Base-by-base conservation (phyloP, 225 moss, liverwort and hornwort genomes). In the Anthoceros angustus region DNA sequence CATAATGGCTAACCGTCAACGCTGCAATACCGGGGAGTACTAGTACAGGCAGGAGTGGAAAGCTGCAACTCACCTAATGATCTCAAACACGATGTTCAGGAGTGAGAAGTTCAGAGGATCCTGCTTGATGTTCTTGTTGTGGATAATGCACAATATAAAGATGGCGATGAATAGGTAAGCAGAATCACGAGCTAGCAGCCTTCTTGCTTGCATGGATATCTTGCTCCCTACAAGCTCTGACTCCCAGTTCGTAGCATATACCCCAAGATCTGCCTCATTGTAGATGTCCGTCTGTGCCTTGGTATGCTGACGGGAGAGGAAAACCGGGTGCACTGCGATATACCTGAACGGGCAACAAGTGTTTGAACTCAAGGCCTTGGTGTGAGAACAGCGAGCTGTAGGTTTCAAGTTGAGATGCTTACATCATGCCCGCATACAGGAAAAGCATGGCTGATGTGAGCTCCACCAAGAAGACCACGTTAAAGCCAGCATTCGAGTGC, bases 1-100 rank as follows among this genome's bases (percentile, higher is more conserved):
- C 32, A 50, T 32, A 2, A 8, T 1, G 32, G 32, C 32, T 32
- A 32, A 32, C 32, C 11, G 40, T 25, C 69, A 20, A 45, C 38
- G 18, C 14, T 7, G 20, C 63, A 15, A n/a, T 4, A 11, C 6
- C 70, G 48, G 14, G 46, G 7, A 15, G 40, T 2, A n/a, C 20
- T 11, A 8, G 24, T 41, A 18, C 9, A 38, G 38, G 61, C 14
- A 68, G 41, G 8, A 45, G 32, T 32, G 32, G 10, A 12, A 38
- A 14, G 64, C 24, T n/a, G 8, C 68, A 39, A 66, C 32, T 15
- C n/a, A 84, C 88, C 79, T 91, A 69, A 82, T 76, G 64, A 88
- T 79, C 72, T 91, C 84, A 39, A 88, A 91, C 23, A 78, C 50
- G 41, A 88, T 81, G 71, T 77, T 86, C 71, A 91, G 86, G 32